phyloP scores from a whole-genome alignment of 2,329 filamentous ascomycete species.

The Talaromyces sp. region DNA sequence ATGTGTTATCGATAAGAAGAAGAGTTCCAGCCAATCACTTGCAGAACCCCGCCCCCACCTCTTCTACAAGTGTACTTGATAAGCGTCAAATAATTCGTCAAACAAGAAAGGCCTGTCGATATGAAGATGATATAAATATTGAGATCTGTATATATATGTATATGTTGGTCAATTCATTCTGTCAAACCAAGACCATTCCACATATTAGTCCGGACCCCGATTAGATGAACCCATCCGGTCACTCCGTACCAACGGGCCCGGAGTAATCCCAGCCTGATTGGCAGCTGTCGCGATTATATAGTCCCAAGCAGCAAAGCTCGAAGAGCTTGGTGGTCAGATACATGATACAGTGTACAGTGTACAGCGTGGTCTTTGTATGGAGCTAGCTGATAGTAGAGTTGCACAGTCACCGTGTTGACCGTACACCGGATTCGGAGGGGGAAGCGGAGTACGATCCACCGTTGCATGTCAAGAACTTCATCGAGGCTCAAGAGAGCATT shows the following conservation, averaged over 20 bases:
- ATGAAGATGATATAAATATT: neutral
- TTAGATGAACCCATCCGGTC: neutral
- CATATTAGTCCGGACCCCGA: neutral
- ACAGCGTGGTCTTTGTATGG: constrained; percentile 3
- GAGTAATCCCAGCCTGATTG: neutral
- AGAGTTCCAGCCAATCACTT: neutral
- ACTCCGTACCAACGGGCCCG: neutral
- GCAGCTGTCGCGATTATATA: neutral
- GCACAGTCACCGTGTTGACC: constrained; percentile 9
- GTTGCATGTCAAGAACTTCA: neutral
- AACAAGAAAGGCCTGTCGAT: neutral
- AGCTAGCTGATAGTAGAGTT: neutral
- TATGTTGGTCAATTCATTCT: neutral
- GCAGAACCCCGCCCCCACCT: neutral
- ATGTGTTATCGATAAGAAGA: constrained; percentile 5
- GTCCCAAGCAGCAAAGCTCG: neutral
- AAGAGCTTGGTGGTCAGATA: neutral
- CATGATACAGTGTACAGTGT: neutral
- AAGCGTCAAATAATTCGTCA: neutral
- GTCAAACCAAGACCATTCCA: constrained; percentile 1
- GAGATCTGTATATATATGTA: neutral
- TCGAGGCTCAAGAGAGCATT: neutral
- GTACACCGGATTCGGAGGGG: constrained; percentile 10
- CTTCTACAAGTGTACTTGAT: neutral
- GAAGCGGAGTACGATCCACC: neutral